These are phyloP conservation scores for Haplographium delicatum DNA, from an alignment of 495 filamentous ascomycete species.

Conservation along the genomic window DNA sequence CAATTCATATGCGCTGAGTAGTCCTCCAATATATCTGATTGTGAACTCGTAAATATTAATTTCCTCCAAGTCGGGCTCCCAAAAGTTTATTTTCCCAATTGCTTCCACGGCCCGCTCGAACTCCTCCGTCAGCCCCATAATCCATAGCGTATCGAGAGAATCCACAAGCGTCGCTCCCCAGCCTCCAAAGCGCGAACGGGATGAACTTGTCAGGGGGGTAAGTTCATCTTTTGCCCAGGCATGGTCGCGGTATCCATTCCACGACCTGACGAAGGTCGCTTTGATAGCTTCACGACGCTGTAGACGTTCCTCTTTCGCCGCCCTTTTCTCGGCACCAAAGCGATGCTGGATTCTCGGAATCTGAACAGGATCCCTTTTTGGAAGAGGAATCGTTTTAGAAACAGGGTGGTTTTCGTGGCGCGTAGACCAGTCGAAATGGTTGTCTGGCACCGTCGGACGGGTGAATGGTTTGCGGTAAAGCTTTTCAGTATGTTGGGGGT, in stretches of 20 bases:
- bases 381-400: too few species aligned
- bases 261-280: conserved; percentile 68
- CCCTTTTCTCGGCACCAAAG: conserved; percentile 43
- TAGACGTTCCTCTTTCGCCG: conserved; percentile 53
- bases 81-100: conserved; percentile 82
- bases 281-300: conserved; percentile 62
- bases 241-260: conserved; percentile 74
- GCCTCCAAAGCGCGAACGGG: conserved; percentile 72
- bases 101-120: conserved; percentile 76
- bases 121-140: conserved; percentile 83
- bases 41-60: conserved; percentile 83
- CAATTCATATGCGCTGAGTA: conserved; percentile 79
- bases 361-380: too few species aligned
- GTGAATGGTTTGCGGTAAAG: too few species aligned
- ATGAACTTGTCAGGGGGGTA: conserved; percentile 54
- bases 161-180: conserved; percentile 97
- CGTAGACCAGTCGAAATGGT: too few species aligned
- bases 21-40: conserved; percentile 78
- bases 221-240: conserved; percentile 84
- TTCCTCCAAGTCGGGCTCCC: conserved; percentile 50
- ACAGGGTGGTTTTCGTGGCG: too few species aligned
- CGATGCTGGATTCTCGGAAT: neutral
- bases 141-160: conserved; percentile 87
- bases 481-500: too few species aligned
- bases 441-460: too few species aligned